Base-by-base conservation (phyloP, 1,284 basidiomycete genomes). In the Cryptococcus sp. region DNA sequence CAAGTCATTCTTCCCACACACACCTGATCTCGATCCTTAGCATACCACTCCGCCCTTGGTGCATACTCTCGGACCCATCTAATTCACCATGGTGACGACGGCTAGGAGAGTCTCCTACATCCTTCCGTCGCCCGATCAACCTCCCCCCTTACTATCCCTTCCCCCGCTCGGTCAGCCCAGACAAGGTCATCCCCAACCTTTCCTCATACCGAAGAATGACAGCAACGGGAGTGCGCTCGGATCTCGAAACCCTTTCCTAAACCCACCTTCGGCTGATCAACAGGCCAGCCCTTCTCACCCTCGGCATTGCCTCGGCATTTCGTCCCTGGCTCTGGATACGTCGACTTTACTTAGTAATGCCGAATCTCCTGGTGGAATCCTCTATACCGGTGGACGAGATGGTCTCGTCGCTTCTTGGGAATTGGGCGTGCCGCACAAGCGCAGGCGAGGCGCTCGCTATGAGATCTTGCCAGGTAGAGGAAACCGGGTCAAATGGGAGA, bases 321-420 rank as follows among this genome's bases (percentile, higher is more conserved):
- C 89, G 1, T 88, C 89, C 0, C 84, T 97, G 39, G 93, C 90
- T 0, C 80, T 97, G 41, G 94, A 97, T 78, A 83, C 85, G 0
- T 87, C 89, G 1, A 96, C 93, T 0, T 83, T 85, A 45, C 82
- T 96, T 4, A 74, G 83, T 17, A 87, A 86, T 7, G 81, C 80
- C 17, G 58, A 73, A 20, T 59, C 77, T n/a, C 94, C 95, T 0
- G 86, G 89, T 63, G 95, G 96, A 1, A 95, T 99, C 50, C 81
- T 99, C 10, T 98, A 98, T 76, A 89, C 92, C 1, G 94, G 89
- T 27, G 94, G 93, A 11, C 82, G 93, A 52, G 95, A 99, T 79
- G 95, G 96, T 0, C 83, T 95, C 39, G 83, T 98, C 40, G 88
- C 92, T 46, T 85, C 88, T 3, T 98, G 94, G 93, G 93, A 99